These are phyloP conservation scores for Macrophomina pseudophaseolina DNA, from an alignment of 2,329 filamentous ascomycete genomes.

Conservation along the genomic window DNA sequence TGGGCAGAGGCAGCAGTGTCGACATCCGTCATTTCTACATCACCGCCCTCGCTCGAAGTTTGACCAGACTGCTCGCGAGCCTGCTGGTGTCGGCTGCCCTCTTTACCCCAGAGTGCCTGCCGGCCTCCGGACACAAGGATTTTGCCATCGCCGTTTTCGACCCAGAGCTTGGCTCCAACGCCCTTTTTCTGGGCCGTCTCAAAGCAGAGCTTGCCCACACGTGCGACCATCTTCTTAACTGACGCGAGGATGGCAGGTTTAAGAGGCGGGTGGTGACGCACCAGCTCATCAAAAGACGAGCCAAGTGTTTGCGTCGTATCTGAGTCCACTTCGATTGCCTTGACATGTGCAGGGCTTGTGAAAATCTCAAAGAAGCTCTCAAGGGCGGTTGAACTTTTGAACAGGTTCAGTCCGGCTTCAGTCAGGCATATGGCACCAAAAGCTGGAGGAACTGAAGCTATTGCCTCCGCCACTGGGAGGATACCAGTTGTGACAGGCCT, in stretches of 20 bases:
- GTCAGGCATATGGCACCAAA: slow-evolving; percentile 95
- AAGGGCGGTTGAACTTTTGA: slow-evolving; percentile 80
- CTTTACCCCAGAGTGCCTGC: slow-evolving; percentile 49
- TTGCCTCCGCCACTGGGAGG: slow-evolving; percentile 84
- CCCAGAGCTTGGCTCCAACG: slow-evolving; percentile 80
- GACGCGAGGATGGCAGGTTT: slow-evolving; percentile 80
- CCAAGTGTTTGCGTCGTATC: slow-evolving; percentile 77
- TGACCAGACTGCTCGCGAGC: slow-evolving; percentile 28
- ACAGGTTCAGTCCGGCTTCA: slow-evolving; percentile 82
- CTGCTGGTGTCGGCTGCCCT: slow-evolving; percentile 38
- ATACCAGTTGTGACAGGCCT: slow-evolving; percentile 69
- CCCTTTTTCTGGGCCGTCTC: slow-evolving; percentile 70
- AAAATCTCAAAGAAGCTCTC: slow-evolving; percentile 96
- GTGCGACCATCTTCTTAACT: slow-evolving; percentile 86
- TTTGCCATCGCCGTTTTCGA: slow-evolving; percentile 63
- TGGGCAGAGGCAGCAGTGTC: slow-evolving; percentile 30
- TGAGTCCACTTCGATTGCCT: slow-evolving; percentile 76
- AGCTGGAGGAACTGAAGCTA: slow-evolving; percentile 82
- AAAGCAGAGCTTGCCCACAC: slow-evolving; percentile 76
- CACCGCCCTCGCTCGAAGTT: slow-evolving; percentile 38
- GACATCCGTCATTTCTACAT: slow-evolving; percentile 70
- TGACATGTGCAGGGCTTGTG: slow-evolving; percentile 86
- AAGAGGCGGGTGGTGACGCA: slow-evolving; percentile 87
- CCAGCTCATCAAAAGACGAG: slow-evolving; percentile 88
- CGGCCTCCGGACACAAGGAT: slow-evolving; percentile 64